Base-by-base conservation (phyloP, 2,329 filamentous ascomycete genomes). In the Pseudophaeomoniella oleicola region DNA sequence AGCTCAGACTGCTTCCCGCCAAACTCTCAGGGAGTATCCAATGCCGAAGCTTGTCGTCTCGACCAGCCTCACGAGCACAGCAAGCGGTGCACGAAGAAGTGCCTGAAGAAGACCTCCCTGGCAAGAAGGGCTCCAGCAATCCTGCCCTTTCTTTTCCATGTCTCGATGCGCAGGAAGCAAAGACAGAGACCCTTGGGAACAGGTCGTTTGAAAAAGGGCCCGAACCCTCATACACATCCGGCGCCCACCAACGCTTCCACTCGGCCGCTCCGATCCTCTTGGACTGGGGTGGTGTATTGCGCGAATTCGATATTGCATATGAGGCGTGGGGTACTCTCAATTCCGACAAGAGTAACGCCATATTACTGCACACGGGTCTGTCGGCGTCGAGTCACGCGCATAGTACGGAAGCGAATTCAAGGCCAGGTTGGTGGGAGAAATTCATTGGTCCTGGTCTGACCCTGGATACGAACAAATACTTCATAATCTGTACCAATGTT, bases 321-420 rank as follows among this genome's bases (percentile, higher is more conserved):
- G 88, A 96, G 59, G 80, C 84, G 0, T 96, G 88, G 88, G 88
- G 88, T 2, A 63, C 63, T 19, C 63, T 93, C 54, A 93, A 94
- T 52, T 61, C 67, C 13, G 77, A 86, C 58, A 81, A 72, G 57
- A 84, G 75, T 53, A 98, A 98, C 56, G 86, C 78, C 3, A 90
- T 98, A 42, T 69, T 98, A 5, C 63, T 98, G 2, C 86, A 96
- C 55, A 98, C 90, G 0, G 90, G 90, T 5, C 69, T 98, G 4
- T 94, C 87, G 1, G 90, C 90, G n/a, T 94, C 87, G 4, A 96
- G 87, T 39, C 90, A 98, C 60, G 90, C 90, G 2, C 87, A 87
- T 53, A 94, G 86, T 39, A 96, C 88, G n/a, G 69, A 73, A 36
- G 64, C 68, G 6, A 98, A 98, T 56, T 72, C 83, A 0, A 81